These are phyloP conservation scores for Termitomyces titanicus DNA, from an alignment of 768 basidiomycete genomes.

Conservation along the genomic window DNA sequence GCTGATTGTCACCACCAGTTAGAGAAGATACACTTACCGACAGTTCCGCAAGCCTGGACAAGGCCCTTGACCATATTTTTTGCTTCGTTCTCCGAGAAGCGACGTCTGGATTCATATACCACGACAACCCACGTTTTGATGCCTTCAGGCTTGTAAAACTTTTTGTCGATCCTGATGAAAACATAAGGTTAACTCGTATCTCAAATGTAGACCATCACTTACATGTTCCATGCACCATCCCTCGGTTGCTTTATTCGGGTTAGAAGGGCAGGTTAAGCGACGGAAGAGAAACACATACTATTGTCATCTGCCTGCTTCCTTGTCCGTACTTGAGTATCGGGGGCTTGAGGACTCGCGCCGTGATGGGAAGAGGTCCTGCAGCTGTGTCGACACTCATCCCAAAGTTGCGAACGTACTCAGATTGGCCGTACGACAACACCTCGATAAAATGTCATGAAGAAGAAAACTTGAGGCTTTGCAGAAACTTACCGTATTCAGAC, in stretches of 20 bases:
- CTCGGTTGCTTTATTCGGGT: conserved; percentile 43
- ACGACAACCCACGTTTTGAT: conserved; percentile 64
- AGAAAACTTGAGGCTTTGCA: not conserved
- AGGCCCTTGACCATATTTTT: conserved; percentile 53
- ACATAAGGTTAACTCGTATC: conserved; percentile 37
- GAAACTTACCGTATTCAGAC: conserved; percentile 27
- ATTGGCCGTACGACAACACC: conserved; percentile 65
- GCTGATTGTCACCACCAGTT: conserved; percentile 38
- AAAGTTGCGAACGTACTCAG: conserved; percentile 68
- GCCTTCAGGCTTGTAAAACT: conserved; percentile 48
- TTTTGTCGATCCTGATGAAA: conserved; percentile 58
- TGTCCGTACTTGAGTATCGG: conserved; percentile 66
- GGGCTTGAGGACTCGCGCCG: conserved; percentile 55
- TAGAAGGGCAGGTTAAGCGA: not conserved
- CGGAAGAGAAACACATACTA: conserved; percentile 32
- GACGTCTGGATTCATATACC: conserved; percentile 51
- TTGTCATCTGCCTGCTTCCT: conserved; percentile 45
- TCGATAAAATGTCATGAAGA: conserved; percentile 14
- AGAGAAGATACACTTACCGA: conserved; percentile 46
- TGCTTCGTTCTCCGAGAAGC: conserved; percentile 45
- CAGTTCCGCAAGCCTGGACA: conserved; percentile 39
- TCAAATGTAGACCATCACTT: conserved; percentile 24
- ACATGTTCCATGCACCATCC: conserved; percentile 82
- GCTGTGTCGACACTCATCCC: conserved; percentile 55
- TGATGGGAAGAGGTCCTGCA: conserved; percentile 44